Evolutionary conservation across 2,329 filamentous ascomycete genomes (phyloP), one percentile per base, ranked within the genome.

Genomic region (Ophiocordyceps australis): DNA sequence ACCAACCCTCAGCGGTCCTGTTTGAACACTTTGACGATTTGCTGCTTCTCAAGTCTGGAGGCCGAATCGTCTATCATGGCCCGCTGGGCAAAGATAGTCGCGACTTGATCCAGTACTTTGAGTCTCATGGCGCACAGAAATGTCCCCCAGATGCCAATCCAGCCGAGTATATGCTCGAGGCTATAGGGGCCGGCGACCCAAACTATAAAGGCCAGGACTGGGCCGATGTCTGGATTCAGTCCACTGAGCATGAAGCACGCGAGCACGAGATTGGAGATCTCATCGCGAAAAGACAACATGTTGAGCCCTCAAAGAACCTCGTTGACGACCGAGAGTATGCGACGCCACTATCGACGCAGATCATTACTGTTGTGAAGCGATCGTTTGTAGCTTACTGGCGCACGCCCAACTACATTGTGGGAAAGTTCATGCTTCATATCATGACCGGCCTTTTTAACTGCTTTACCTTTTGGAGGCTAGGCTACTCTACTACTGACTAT

Each of bases 401-500:
- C 9, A 62, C 59, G 2, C 71, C 74, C 0, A 57, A 70, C 24
- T 79, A 80, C 47, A 54, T 59, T 14, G 41, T 68, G 36, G 68
- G 70, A 22, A 74, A 70, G 45, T 60, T 73, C 31, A 58, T 71
- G 44, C 51, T 74, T 2, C 65, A 72, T 27, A 60, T 74, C 25
- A 50, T 70, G 23, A 67, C 65, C 0, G 71, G 67, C 4, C 55
- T 77, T 12, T 78, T 79, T 52, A 76, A 75, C 34, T 67, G 65
- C 10, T 77, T 79, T 39, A 77, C 74, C 0, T 80, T 80, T 40
- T 79, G 62, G 56, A 58, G 68, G 32, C 46, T 76, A 1, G 61
- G 62, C 0, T 55, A 61, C 25, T 55, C 62, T 3, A 52, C 54
- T 2, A 62, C 72, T 30, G 72, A 75, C 37, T 66, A 75, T 50